A percentile compares a stretch with the other conserved stretches of the same genome.
Evolutionary conservation across 148 eudicot species (phyloP).

Genomic region (Rhododendron molle): DNA sequence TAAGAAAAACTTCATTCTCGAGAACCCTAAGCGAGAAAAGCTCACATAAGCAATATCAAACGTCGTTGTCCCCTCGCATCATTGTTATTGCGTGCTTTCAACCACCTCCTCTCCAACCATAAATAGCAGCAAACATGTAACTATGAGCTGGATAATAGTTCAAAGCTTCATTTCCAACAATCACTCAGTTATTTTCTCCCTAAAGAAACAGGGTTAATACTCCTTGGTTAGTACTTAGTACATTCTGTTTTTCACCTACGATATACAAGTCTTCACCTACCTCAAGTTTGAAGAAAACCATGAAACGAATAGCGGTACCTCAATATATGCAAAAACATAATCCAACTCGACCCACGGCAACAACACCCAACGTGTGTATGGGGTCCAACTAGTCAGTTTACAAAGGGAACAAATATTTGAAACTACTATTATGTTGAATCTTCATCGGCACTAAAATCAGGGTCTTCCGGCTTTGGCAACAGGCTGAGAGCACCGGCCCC

Average conservation of each 20-base stretch:
- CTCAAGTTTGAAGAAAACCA: neutral
- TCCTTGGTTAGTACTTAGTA: neutral
- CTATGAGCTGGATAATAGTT: neutral
- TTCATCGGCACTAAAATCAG: neutral
- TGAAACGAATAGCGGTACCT: neutral
- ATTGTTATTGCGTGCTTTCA: neutral
- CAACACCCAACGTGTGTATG: neutral
- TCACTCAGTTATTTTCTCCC: neutral
- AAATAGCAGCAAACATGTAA: neutral
- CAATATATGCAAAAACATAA: neutral
- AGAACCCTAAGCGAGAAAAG: neutral
- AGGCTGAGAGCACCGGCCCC: constrained; percentile 8
- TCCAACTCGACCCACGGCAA: neutral
- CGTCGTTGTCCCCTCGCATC: neutral
- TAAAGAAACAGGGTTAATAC: neutral
- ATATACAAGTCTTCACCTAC: neutral
- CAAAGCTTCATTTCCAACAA: neutral
- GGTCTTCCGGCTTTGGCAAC: neutral
- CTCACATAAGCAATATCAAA: neutral
- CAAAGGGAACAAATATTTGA: neutral
- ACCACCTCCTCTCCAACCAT: neutral
- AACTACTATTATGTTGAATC: neutral
- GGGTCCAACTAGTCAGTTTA: neutral
- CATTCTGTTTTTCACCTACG: neutral
- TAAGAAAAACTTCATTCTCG: neutral